These are phyloP conservation scores for Petunia secreta DNA, from an alignment of 257 asterid species.

Conservation along the genomic window DNA sequence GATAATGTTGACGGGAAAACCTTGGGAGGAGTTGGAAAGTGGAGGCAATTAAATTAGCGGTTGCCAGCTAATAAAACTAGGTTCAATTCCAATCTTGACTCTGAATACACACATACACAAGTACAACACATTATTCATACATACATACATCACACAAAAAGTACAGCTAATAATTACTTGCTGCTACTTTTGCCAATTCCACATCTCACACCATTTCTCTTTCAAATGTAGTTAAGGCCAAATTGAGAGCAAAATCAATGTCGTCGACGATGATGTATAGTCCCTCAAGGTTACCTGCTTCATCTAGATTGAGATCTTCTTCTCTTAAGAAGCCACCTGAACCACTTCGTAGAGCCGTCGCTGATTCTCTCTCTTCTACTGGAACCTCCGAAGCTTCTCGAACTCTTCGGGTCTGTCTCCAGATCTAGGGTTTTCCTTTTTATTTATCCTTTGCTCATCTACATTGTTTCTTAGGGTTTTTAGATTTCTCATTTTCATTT, in stretches of 20 bases:
- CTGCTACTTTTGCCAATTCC: background rate
- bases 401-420: conserved; percentile 78
- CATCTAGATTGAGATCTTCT: conserved; percentile 91
- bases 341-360: conserved; percentile 97
- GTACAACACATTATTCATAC: too few relatives aligned
- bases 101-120: background rate
- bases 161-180: background rate
- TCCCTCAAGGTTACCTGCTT: conserved; percentile 71
- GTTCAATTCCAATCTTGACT: background rate
- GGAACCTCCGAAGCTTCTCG: conserved; percentile 70
- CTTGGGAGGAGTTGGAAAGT: background rate
- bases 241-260: background rate
- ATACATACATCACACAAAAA: background rate
- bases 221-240: conserved; percentile 20
- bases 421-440: conserved; percentile 17
- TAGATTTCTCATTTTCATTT: background rate
- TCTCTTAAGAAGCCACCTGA: conserved; percentile 91
- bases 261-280: conserved; percentile 67
- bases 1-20: background rate
- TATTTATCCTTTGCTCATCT: conserved; percentile 29
- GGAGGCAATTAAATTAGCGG: conserved; percentile 8
- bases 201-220: background rate
- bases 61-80: conserved; percentile 13
- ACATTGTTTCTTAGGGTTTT: conserved; percentile 28
- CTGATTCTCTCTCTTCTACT: conserved; percentile 82